phyloP scores from a whole-genome alignment of 805 yeast species.

The Priceomyces haplophilus region DNA sequence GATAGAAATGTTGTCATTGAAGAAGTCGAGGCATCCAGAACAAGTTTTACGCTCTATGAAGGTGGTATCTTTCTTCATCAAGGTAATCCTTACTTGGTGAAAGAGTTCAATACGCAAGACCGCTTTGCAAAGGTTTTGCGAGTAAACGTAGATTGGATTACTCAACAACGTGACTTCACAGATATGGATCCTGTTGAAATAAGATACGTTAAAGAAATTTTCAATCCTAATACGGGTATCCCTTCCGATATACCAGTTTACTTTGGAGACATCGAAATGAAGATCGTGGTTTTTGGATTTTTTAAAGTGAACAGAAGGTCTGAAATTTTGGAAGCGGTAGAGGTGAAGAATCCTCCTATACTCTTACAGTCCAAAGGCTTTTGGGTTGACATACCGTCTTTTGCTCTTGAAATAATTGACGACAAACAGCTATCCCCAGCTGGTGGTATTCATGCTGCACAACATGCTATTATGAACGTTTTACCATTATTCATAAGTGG shows the following conservation, averaged over 20 bases:
- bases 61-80: conserved; percentile 95
- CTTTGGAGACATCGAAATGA: conserved; percentile 71
- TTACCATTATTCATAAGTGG: conserved; percentile 71
- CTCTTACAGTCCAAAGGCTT: conserved; percentile 69
- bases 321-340: conserved; percentile 88
- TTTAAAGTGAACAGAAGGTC: conserved; percentile 77
- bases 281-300: conserved; percentile 84
- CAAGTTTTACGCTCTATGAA: conserved; percentile 82
- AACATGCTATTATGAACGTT: conserved; percentile 81
- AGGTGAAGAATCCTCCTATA: conserved; percentile 86
- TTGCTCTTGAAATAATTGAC: conserved; percentile 57
- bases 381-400: conserved; percentile 82
- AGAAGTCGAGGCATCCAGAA: conserved; percentile 83
- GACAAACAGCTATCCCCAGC: conserved; percentile 65
- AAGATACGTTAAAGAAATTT: conserved; percentile 57
- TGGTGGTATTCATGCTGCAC: conserved; percentile 95
- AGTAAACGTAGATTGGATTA: conserved; percentile 92
- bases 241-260: conserved; percentile 54
- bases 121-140: conserved; percentile 80
- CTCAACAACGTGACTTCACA: conserved; percentile 87
- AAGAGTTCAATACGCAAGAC: conserved; percentile 78
- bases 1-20: conserved; percentile 77
- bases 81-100: conserved; percentile 83
- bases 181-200: conserved; percentile 85
- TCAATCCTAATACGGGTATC: conserved; percentile 25